Evolutionary conservation across 805 yeast species (phyloP).

Genomic region (Ogataea zsoltii): DNA sequence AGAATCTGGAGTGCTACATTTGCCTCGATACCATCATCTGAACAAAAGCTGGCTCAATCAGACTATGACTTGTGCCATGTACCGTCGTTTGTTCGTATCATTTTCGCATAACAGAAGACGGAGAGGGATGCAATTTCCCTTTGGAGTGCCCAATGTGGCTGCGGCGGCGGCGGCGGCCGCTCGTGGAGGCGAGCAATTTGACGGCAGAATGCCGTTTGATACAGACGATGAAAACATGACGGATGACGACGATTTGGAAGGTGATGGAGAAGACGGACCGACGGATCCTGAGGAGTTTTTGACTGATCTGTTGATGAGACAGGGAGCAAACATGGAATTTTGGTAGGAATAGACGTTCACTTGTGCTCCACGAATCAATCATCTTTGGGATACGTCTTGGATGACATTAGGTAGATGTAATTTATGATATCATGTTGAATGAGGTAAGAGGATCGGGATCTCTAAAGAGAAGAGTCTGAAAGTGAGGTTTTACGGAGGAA

Average conservation of each 20-base stretch:
- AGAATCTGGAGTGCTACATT: conserved; percentile 52
- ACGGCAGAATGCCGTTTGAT: conserved; percentile 9
- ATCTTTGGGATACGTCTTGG: too few species aligned
- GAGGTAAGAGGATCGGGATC: too few species aligned
- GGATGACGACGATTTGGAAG: conserved; percentile 14
- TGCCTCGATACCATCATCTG: conserved; percentile 54
- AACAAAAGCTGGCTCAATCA: conserved; percentile 64
- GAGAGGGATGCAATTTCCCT: conserved; percentile 12
- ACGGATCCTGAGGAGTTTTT: conserved; percentile 21
- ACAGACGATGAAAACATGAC: conserved; percentile 21
- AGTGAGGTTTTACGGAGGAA: too few species aligned
- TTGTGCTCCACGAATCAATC: too few species aligned
- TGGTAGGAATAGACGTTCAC: conserved; percentile 11
- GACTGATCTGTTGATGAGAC: conserved; percentile 18
- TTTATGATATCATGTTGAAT: too few species aligned
- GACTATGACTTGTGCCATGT: conserved; percentile 18
- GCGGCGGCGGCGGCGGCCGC: conserved; percentile 8
- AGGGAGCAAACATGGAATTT: conserved; percentile 13
- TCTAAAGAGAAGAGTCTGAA: too few species aligned
- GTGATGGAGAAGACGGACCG: conserved; percentile 9
- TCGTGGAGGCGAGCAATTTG: not conserved
- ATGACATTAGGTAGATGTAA: too few species aligned
- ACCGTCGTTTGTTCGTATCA: conserved; percentile 15
- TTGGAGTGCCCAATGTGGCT: conserved; percentile 14
- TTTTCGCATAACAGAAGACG: conserved; percentile 8